Percentiles rank a stretch among this genome's conserved stretches.
Evolutionary conservation across 2,329 filamentous ascomycete genomes (phyloP).

Genomic region (Fusarium equiseti): DNA sequence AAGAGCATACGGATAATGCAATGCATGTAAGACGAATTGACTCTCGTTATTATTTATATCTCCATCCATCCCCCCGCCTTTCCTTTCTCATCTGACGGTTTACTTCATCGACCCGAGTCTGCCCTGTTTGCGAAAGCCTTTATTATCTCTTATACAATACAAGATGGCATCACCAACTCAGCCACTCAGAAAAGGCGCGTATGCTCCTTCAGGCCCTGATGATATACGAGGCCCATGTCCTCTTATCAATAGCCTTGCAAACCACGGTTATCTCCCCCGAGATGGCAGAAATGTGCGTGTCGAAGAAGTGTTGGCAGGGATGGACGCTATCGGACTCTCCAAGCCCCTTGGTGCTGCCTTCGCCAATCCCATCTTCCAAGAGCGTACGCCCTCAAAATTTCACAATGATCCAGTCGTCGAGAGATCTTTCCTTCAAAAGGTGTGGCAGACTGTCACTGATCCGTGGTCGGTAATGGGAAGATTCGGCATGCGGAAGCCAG

Average conservation of each 20-base stretch:
- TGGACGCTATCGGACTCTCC: slow-evolving; percentile 38
- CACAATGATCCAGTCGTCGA: slow-evolving; percentile 9
- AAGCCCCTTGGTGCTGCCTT: slow-evolving; percentile 37
- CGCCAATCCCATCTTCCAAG: slow-evolving; percentile 41
- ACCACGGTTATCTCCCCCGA: slow-evolving; percentile 44
- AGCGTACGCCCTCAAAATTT: slow-evolving; percentile 22
- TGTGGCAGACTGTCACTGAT: slow-evolving; percentile 16
- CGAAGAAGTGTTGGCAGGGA: slow-evolving; percentile 32
- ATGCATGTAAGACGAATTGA: not conserved
- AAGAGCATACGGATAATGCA: not conserved
- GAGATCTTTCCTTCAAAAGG: slow-evolving; percentile 19
- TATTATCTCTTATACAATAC: not conserved
- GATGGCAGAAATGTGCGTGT: slow-evolving; percentile 38
- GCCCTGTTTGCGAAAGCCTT: not conserved
- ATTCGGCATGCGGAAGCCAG: slow-evolving; percentile 43
- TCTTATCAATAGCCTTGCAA: slow-evolving; percentile 43
- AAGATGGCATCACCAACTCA: slow-evolving; percentile 23
- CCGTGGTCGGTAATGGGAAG: slow-evolving; percentile 37
- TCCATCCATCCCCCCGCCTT: not conserved
- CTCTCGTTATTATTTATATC: not conserved
- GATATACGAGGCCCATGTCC: slow-evolving; percentile 43
- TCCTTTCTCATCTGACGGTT: not conserved
- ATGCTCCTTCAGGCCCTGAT: slow-evolving; percentile 30
- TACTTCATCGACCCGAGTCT: not conserved
- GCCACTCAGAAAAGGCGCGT: slow-evolving; percentile 34